Conservation (phyloP, 345 rosid species). For the Stellera chamaejasme region DNA sequence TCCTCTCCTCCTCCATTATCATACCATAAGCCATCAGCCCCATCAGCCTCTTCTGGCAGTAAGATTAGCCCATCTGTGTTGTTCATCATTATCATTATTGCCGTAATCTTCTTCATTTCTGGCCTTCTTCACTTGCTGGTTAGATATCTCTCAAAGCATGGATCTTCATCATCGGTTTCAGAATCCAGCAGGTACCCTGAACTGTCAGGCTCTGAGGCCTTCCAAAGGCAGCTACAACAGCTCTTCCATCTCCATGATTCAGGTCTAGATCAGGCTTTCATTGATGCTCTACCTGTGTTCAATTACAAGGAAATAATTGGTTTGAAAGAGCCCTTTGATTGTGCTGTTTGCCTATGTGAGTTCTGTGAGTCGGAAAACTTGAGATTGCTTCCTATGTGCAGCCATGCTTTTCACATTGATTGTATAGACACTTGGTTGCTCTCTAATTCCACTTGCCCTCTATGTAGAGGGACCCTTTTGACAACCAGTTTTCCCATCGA, state of each 20-base stretch:
- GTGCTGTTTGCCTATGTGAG: slow-evolving; percentile 84
- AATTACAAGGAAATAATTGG: slow-evolving; percentile 63
- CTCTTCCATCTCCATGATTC: slow-evolving; percentile 90
- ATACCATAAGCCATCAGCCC: slow-evolving; percentile 21
- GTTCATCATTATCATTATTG: slow-evolving; percentile 54
- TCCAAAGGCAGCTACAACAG: slow-evolving; percentile 78
- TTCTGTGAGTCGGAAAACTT: slow-evolving; percentile 61
- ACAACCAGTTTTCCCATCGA: slow-evolving; percentile 41
- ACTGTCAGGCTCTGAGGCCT: slow-evolving; percentile 52
- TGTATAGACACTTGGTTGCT: slow-evolving; percentile 92
- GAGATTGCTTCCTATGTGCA: slow-evolving; percentile 74
- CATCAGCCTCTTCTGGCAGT: slow-evolving; percentile 28
- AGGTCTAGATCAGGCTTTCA: slow-evolving; percentile 82
- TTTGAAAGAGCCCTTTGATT: slow-evolving; percentile 77
- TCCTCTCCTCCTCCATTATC: slow-evolving; percentile 18
- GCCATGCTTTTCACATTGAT: slow-evolving; percentile 87
- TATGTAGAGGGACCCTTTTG: slow-evolving; percentile 72
- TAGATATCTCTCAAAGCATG: slow-evolving; percentile 49
- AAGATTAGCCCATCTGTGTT: slow-evolving; percentile 58
- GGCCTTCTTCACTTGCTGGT: slow-evolving; percentile 63
- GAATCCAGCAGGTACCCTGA: slow-evolving; percentile 51
- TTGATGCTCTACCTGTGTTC: slow-evolving; percentile 83
- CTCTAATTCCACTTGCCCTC: slow-evolving; percentile 89
- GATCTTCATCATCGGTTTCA: slow-evolving; percentile 40
- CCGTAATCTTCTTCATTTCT: slow-evolving; percentile 55